Base-by-base conservation (phyloP, 129 eudicot genomes). In the Flaveria robusta region DNA sequence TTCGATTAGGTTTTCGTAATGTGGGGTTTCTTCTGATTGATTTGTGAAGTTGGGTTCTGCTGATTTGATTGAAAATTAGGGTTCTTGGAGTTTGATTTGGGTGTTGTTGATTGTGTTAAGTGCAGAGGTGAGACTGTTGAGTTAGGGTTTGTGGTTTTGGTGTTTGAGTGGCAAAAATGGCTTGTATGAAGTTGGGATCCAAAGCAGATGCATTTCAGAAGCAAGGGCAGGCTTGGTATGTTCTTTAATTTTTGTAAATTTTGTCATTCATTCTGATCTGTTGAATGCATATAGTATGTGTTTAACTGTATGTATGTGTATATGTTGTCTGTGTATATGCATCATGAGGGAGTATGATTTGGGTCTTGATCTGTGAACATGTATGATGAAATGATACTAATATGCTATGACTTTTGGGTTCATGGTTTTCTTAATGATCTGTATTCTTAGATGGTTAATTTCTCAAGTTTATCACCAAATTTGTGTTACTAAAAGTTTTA, bases 131-230 rank as follows among this genome's bases (percentile, higher is more conserved):
- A 34, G 39, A 34, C 39, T 4, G 39, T 34, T 6, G 39, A 34
- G 39, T 34, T 56, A 63, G 49, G 4, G 75, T 5, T 72, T 70
- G 68, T 66, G 80, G 41, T 43, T 77, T 46, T 68, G 80, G 16
- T 11, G 31, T 69, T 60, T 46, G 37, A 66, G 60, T 50, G 7
- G 46, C 16, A 49, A 77, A 71, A 46, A 93, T 93, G 98, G 97
- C 98, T 83, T 93, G 97, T 79, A 87, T 90, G 92, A 93, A 93
- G 87, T 74, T 93, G 82, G 98, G 98, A 82, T 93, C 97, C 16
- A 93, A 93, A 84, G 78, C 82, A 60, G 97, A 93, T 87, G 97
- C 97, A 64, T 90, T 93, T n/a, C 93, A 85, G 82, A 85, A 90
- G 72, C 80, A 88, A 84, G 98, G 97, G 16, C 96, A 93, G 85